These are phyloP conservation scores for Geotrichum fermentans DNA, from an alignment of 1,139 yeast genomes.

Conservation along the genomic window DNA sequence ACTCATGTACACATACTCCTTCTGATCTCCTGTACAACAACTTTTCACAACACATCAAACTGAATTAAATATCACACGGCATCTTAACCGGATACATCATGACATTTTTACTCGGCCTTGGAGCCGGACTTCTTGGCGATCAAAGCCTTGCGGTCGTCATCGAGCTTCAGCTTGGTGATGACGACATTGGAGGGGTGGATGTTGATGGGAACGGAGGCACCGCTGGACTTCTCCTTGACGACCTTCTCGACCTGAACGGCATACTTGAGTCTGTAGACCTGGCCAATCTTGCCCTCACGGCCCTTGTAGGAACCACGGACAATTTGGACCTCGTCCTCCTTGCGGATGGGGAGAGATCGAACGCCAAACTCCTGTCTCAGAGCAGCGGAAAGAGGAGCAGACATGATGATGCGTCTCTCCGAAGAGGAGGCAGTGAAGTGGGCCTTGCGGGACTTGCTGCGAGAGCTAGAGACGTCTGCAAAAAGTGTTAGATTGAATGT, in stretches of 20 bases:
- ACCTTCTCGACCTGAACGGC: slow-evolving; percentile 96
- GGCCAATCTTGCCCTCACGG: slow-evolving; percentile 96
- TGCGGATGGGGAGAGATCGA: slow-evolving; percentile 96
- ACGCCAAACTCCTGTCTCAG: slow-evolving; percentile 96
- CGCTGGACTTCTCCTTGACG: slow-evolving; percentile 96
- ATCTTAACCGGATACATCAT: neutral
- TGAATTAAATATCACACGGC: neutral
- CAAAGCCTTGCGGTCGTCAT: slow-evolving; percentile 98
- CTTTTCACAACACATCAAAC: neutral
- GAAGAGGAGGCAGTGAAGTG: slow-evolving; percentile 98
- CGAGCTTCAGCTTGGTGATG: slow-evolving; percentile 96
- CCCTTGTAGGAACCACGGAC: slow-evolving; percentile 99
- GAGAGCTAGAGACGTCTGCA: slow-evolving; percentile 90
- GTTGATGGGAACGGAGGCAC: slow-evolving; percentile 96
- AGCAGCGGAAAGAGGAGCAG: slow-evolving; percentile 99
- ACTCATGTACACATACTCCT: no score
- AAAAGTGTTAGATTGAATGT: slow-evolving; percentile 3
- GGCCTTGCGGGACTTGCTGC: slow-evolving; percentile 99
- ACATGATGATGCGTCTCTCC: slow-evolving; percentile 89
- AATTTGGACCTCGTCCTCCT: slow-evolving; percentile 92
- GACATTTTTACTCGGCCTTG: slow-evolving; percentile 51
- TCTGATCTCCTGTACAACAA: neutral
- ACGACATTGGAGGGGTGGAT: slow-evolving; percentile 98
- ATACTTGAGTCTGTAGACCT: slow-evolving; percentile 98
- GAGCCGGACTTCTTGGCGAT: slow-evolving; percentile 89